Base-by-base conservation (phyloP, 257 asterid genomes). In the Salvia miltiorrhiza region DNA sequence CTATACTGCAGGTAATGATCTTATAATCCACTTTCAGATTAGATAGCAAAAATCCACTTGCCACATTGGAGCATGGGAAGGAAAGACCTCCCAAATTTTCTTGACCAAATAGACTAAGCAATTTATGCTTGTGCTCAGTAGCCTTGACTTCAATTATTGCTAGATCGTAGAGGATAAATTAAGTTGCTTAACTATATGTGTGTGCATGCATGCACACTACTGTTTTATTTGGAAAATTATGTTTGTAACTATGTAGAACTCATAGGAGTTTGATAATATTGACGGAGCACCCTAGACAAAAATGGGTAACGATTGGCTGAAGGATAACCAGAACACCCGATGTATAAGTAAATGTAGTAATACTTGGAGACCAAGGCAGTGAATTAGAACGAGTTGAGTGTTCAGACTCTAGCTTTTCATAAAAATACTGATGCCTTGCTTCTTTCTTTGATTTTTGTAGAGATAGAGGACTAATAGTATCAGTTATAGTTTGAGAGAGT, bases 1-100 rank as follows among this genome's bases (percentile, higher is more conserved):
- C 78, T 88, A 87, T 77, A 80, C 75, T 68, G 84, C 94, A 64
- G 90, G 99, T 93, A 62, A 66, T 77, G 47, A 39, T 16, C 44
- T 58, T 56, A 17, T 63, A 19, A 35, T 67, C 63, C 35, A 52
- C 67, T 80, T 59, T 77, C 71, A 65, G 58, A n/a, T 70, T 40
- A 3, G 37, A 54, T 53, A 7, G 40, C 23, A 69, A 14, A 40
- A 11, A 67, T 16, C 39, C 45, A 60, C 17, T 52, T 35, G 7
- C 12, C 44, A 10, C 33, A 37, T 20, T 50, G 52, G 19, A 21
- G 47, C 45, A 53, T 35, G n/a, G 53, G 50, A 11, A 53, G 60
- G 52, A 58, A 59, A 48, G 6, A 49, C 48, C 13, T 30, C 30
- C 41, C 9, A 21, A 59, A 13, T 21, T 24, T 43, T 44, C 13